Percentiles rank a stretch among this genome's conserved stretches.
Evolutionary conservation across 768 basidiomycete species (phyloP).

Genomic region (Botryobasidium botryosum): DNA sequence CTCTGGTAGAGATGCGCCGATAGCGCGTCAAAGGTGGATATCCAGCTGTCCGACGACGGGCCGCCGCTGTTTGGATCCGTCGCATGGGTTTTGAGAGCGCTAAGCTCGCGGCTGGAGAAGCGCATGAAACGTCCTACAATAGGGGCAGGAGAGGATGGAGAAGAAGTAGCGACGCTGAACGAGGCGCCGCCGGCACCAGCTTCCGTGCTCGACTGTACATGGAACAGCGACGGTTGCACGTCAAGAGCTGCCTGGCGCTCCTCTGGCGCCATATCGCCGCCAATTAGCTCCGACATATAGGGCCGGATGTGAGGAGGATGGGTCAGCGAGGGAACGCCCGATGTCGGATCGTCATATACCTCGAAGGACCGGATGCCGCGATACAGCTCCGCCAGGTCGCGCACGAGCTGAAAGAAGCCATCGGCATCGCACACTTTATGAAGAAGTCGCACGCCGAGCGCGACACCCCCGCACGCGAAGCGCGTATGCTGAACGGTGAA

Average conservation of each 20-base stretch:
- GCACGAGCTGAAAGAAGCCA: conserved; percentile 13
- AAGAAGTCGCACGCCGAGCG: conserved; percentile 12
- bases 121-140: conserved; percentile 9
- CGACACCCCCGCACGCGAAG: conserved; percentile 13
- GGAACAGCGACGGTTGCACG: background rate
- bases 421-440: conserved; percentile 14
- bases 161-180: background rate
- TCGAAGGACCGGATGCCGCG: background rate
- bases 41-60: conserved; percentile 2
- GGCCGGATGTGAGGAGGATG: conserved; percentile 2
- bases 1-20: conserved; percentile 10
- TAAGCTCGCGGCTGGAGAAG: conserved; percentile 5
- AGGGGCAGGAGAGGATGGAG: background rate
- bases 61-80: background rate
- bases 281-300: conserved; percentile 1
- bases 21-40: conserved; percentile 13
- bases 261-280: conserved; percentile 2
- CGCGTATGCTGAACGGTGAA: conserved; percentile 12
- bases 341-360: background rate
- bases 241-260: background rate
- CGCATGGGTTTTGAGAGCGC: conserved; percentile 1
- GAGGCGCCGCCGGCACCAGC: background rate
- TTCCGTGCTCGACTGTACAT: background rate
- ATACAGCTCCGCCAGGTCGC: conserved; percentile 14
- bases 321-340: background rate